These are phyloP conservation scores for Saturnispora silvae DNA, from an alignment of 805 yeast genomes.

Conservation along the genomic window DNA sequence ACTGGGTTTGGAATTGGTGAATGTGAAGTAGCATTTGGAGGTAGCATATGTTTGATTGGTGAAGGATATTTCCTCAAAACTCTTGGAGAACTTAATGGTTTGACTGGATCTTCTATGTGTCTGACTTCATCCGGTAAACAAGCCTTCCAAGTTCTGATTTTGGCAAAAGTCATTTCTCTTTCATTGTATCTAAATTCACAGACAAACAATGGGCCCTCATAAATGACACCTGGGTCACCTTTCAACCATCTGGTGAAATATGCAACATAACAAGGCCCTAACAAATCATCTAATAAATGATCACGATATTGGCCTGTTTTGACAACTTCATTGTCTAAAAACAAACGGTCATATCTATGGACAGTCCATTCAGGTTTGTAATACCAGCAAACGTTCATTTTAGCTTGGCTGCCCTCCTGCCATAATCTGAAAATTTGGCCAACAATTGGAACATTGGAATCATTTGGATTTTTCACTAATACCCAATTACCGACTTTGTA, in stretches of 20 bases:
- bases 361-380: conserved; percentile 97
- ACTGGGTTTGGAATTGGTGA: conserved; percentile 79
- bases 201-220: conserved; percentile 77
- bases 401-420: conserved; percentile 76
- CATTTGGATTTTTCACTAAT: conserved; percentile 76
- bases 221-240: conserved; percentile 80
- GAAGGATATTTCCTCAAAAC: conserved; percentile 69
- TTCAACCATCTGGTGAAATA: conserved; percentile 90
- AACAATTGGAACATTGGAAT: conserved; percentile 78
- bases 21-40: conserved; percentile 57
- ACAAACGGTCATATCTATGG: conserved; percentile 80
- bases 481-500: conserved; percentile 96
- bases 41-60: conserved; percentile 70
- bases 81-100: conserved; percentile 55
- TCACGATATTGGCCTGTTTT: conserved; percentile 96
- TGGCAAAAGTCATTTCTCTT: conserved; percentile 78
- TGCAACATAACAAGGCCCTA: conserved; percentile 90
- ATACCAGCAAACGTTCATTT: conserved; percentile 96
- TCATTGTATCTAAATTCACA: conserved; percentile 95
- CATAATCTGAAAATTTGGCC: conserved; percentile 92
- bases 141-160: conserved; percentile 97
- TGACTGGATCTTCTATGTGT: conserved; percentile 69
- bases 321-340: conserved; percentile 89
- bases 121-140: conserved; percentile 96
- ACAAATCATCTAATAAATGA: conserved; percentile 77